Base-by-base conservation (phyloP, 345 rosid species). In the Barbarea vulgaris region DNA sequence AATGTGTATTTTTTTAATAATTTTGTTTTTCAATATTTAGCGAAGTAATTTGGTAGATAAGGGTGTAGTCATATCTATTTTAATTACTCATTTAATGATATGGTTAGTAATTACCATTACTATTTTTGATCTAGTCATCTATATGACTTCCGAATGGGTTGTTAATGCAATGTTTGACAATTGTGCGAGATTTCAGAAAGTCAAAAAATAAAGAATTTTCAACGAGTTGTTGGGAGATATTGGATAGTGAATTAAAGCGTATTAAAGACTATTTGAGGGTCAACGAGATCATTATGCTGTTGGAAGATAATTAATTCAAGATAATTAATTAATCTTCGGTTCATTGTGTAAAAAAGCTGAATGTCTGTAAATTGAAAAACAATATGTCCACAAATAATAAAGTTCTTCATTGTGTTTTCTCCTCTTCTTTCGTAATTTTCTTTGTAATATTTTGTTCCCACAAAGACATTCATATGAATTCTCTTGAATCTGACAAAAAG, bases 161-260 rank as follows among this genome's bases (percentile, higher is more conserved):
- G 44, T 65, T 65, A 33, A 51, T 51, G 60, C 34, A 67, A 47
- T 47, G 59, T 51, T 65, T 51, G 71, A 67, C 60, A 14, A 12
- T 25, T 47, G 2, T 28, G 10, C 18, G 1, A 8, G 31, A 19
- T 15, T 22, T 2, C 8, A 47, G 11, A 67, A 51, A 67, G 50
- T 36, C 60, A 67, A 34, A 67, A 51, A n/a, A n/a, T n/a, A n/a
- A n/a, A 22, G 22, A 22, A 21, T 9, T 15, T 36, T 36, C 24
- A 24, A 24, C 36, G n/a, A 67, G 72, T 53, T 22, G 61, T 53
- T 53, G 72, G 25, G 61, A 36, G 48, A 34, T 19, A 31, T 33
- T 19, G 27, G 19, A 31, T 51, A 24, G 7, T 37, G 18, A 27
- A 28, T 17, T 9, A n/a, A n/a, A n/a, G 18, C 25, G 12, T 37